Base-by-base conservation (phyloP, 2,329 filamentous ascomycete species). In the Xylaria sp. region DNA sequence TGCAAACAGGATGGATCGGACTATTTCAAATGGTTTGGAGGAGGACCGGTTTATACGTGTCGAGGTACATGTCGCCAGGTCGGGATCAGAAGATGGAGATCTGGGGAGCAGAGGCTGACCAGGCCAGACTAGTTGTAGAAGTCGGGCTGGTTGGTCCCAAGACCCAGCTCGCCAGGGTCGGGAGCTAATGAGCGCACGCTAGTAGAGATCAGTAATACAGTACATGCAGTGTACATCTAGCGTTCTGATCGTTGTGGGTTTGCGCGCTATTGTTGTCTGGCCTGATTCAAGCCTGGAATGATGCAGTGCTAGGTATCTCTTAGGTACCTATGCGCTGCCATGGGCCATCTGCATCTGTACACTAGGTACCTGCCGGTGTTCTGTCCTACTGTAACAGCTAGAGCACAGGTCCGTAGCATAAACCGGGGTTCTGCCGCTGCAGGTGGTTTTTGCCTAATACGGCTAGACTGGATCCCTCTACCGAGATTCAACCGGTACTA, bases 401-500 rank as follows among this genome's bases (percentile, higher is more conserved):
- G 28, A 31, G 37, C 14, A 2, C 11, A 42, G 6, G n/a, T 19
- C 3, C 11, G 12, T 9, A 19, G 14, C 38, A 15, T n/a, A n/a
- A 53, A 14, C 59, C 51, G 60, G 45, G 9, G 56, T 55, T 56
- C 23, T 51, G 14, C 55, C 55, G 56, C 4, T 2, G 21, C 11
- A 23, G 15, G 6, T 9, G 11, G n/a, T n/a, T n/a, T 17, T 33
- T 45, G 25, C 17, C 43, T 4, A 23, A 40, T 21, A 4, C 7
- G 6, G 15, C 33, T 40, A 25, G 49, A 21, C 28, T 2, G 25
- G 11, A 9, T 19, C 14, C 5, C 21, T 42, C 45, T 25, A 12
- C 60, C 60, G 54, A 62, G 15, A 35, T 58, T 62, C 52, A 61
- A 40, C 59, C 59, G 38, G 40, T 8, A 21, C 21, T 2, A 45